Base-by-base conservation (phyloP, 805 yeast genomes). In the Candida wancherniae region DNA sequence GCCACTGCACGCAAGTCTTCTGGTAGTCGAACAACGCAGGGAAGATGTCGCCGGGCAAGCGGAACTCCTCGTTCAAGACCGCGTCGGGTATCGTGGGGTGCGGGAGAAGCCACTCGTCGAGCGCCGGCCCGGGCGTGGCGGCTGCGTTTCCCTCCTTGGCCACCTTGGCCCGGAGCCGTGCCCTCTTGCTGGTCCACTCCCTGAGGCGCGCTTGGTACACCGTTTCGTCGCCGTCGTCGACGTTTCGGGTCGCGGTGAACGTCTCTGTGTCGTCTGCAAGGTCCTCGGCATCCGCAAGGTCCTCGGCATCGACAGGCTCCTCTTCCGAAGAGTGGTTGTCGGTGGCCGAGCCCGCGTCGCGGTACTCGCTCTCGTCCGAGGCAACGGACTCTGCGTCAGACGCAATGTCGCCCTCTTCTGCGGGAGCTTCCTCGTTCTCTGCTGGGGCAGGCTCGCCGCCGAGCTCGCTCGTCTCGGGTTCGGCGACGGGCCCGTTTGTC, bases 1-100 rank as follows among this genome's bases (percentile, higher is more conserved):
- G 71, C 98, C 98, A 90, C 48, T 92, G 95, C 1, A 92, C 97
- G 40, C 97, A 86, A 0, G 97, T 92, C 48, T 84, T 84, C 49
- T 92, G 98, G 54, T 92, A 92, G 42, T 85, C 95, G 50, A 92
- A 92, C 9, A 92, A 60, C 4, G 86, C 71, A 0, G 92, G 80
- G 55, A 82, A 86, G 0, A 92, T 77, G 43, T 90, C 97, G 3
- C 97, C 97, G 0, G 98, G 97, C 0, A 92, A 65, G 36, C 62
- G 71, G 55, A 80, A 86, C 6, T 71, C 73, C 22, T 73, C 75
- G 48, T 85, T 81, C 4, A 90, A 58, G 5, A 72, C 66, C 0
- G 94, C 88, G 54, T 86, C 96, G 0, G 84, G 71, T 15, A 73
- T 64, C 1, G 72, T 60, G 0, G 96, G 96, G 57, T 87, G 94